Evolutionary conservation across 176 grass and related monocot genomes (phyloP), one percentile per base, ranked within the genome.

Genomic region (Chloris gayana): DNA sequence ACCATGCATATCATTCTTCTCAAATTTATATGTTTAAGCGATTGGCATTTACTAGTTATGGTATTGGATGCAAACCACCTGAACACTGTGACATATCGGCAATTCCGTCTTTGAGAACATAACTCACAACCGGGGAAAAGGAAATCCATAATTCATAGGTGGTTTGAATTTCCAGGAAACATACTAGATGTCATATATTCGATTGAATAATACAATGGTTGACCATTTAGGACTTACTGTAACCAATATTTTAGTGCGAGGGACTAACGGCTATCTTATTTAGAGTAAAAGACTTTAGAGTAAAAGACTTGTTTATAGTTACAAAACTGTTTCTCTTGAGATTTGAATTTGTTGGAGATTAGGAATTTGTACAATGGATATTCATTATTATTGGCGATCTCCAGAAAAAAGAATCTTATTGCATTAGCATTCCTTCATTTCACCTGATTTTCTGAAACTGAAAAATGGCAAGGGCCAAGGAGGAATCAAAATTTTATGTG

Each of bases 371-470:
- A 14, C 44, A 37, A 73, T 70, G n/a, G 34, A 74, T 67, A 24
- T 76, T 56, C 18, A 31, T 41, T 49, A n/a, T 22, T 53, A 1
- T 21, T 71, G 22, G 19, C 1, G 31, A 70, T 47, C 65, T 66
- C 50, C 27, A 70, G 56, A 0, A 61, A 37, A 65, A 68, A 21
- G n/a, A 49, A 70, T 27, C 22, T 51, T 50, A 9, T 32, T 70
- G 53, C 37, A 70, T 34, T 69, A 18, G 14, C 22, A 70, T 56
- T 33, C 5, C 65, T 37, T 77, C 17, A 6, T 80, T 74, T 74
- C 9, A 47, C 49, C 70, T 80, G 69, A 67, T n/a, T 68, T 80
- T 37, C 14, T 33, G 19, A 30, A 68, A 68, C 67, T 33, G 9
- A 37, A 59, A 59, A 67, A 58, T 59, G 37, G 2, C n/a, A 33